Base-by-base conservation (phyloP, 257 asterid species). In the Ehretia macrophylla region DNA sequence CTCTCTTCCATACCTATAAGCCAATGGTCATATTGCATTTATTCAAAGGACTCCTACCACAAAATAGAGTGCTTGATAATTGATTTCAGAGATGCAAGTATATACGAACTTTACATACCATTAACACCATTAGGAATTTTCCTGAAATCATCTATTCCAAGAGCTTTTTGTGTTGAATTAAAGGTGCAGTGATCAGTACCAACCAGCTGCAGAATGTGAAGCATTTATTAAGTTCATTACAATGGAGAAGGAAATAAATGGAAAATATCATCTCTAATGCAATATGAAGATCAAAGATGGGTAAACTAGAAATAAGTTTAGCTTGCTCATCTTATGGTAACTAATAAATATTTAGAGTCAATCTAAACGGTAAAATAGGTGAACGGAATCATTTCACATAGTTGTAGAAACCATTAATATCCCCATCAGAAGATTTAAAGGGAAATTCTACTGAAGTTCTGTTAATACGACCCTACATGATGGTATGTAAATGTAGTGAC, bases 141-240 rank as follows among this genome's bases (percentile, higher is more conserved):
- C 49, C 97, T 82, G 55, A 92, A 92, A 82, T 92, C 99, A 53
- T 78, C 78, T 68, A 78, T 81, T 65, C 99, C 99, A 55, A 84
- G 72, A 45, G 88, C 83, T 68, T 88, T 92, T 62, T 92, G 99
- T 21, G 95, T 81, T 51, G 96, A 79, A 72, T 86, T 92, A 76
- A 88, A 88, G 71, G 95, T 71, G 78, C 99, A 88, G 79, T 92
- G 99, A 72, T 92, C 99, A 32, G 99, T 92, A 77, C 97, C 97
- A 64, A 92, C 96, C 12, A 92, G 86, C 99, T 92, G 89, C 75
- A 70, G n/a, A n/a, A n/a, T 48, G 68, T 42, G 66, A 68, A 45
- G 32, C 52, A 68, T 59, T n/a, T 35, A 56, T 64, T 51, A 51
- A 58, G 54, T 46, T 21, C 27, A 63, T 5, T 51, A 35, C 8